Evolutionary conservation across 371 early-diverging fungal genomes (phyloP).

Genomic region (Dentiscutata heterogama): DNA sequence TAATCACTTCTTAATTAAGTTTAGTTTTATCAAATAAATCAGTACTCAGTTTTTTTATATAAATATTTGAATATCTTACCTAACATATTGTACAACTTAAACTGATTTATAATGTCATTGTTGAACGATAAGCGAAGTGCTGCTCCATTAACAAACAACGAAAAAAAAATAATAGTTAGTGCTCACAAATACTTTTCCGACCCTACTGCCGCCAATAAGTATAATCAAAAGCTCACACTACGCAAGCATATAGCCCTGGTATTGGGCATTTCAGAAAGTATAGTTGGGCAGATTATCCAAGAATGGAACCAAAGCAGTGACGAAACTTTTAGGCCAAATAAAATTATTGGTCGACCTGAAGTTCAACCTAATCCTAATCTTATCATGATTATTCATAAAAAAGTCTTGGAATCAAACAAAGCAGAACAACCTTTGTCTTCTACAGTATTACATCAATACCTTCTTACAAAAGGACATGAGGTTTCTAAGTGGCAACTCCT

Average conservation of each 20-base stretch:
- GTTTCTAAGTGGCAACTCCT: constrained; percentile 33
- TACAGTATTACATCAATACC: constrained; percentile 18
- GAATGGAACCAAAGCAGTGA: constrained; percentile 8
- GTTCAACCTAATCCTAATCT: neutral
- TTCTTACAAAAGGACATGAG: neutral
- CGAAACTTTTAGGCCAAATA: neutral
- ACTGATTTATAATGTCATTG: too few species aligned
- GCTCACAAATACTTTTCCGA: constrained; percentile 15
- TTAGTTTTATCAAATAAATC: too few species aligned
- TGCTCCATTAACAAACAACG: constrained; percentile 32
- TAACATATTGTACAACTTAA: too few species aligned
- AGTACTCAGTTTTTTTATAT: too few species aligned
- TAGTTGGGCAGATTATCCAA: neutral
- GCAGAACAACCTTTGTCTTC: too few species aligned
- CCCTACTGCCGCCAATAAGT: neutral
- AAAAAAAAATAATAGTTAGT: constrained; percentile 22
- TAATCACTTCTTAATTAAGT: too few species aligned
- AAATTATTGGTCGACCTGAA: neutral
- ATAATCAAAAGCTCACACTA: neutral
- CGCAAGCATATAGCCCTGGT: too few species aligned
- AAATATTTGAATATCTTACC: too few species aligned
- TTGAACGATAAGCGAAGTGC: neutral
- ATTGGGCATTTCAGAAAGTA: constrained; percentile 17
- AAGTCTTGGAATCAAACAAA: too few species aligned
- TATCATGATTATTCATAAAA: neutral